A percentile compares a stretch with the other conserved stretches of the same genome.
These are phyloP conservation scores for Nicotiana tabacum DNA, from an alignment of 257 asterid species.

Conservation along the genomic window DNA sequence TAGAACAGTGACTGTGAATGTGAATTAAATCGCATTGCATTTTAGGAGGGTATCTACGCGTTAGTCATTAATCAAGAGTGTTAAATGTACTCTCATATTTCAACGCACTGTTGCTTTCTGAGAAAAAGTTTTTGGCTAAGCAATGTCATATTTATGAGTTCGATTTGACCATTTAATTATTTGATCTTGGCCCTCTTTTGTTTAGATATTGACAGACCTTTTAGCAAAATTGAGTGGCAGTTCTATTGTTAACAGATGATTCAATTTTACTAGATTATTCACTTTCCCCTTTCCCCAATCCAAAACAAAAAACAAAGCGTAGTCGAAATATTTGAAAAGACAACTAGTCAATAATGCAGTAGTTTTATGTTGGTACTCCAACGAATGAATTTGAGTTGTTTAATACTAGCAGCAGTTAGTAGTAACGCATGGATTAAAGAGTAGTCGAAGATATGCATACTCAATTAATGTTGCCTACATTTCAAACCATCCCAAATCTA, in stretches of 20 bases:
- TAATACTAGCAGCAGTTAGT: too few species aligned
- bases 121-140: not conserved
- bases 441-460: not conserved
- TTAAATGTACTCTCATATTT: not conserved
- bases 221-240: too few species aligned
- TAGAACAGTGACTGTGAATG: not conserved
- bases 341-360: too few species aligned
- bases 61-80: not conserved
- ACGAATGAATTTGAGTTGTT: too few species aligned
- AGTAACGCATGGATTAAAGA: not conserved
- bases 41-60: not conserved
- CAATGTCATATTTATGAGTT: too few species aligned
- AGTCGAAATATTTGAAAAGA: too few species aligned
- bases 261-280: not conserved
- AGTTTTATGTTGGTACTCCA: not conserved
- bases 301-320: too few species aligned
- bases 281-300: not conserved
- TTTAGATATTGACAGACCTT: too few species aligned
- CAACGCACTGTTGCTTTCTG: not conserved
- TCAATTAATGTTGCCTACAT: not conserved
- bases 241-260: too few species aligned
- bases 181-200: too few species aligned
- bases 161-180: not conserved
- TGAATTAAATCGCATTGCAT: not conserved
- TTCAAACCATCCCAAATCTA: too few species aligned